Base-by-base conservation (phyloP, 2,329 filamentous ascomycete species). In the Phialophora macrospora region DNA sequence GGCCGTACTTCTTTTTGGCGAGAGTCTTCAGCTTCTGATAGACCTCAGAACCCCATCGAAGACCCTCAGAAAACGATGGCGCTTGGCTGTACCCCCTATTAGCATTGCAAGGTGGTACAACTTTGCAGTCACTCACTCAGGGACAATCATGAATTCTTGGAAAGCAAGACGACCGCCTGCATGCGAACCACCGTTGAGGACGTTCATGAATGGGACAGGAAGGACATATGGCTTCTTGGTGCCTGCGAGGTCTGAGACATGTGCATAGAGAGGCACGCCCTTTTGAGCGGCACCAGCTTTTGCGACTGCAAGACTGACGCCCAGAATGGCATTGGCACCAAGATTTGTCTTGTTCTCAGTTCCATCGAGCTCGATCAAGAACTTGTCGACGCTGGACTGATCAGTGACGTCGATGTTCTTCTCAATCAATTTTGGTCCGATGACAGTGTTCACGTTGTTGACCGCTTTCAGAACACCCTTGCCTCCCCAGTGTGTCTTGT, bases 1-100 rank as follows among this genome's bases (percentile, higher is more conserved):
- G 94, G 79, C 95, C 95, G 81, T 99, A 99, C 87, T 92, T 95
- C 91, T 97, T 95, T 91, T 98, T 98, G 80, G 95, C 93, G 69
- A 98, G 88, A 75, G 86, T 77, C 90, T 99, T 99, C 76, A 99
- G 91, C 83, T 91, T 90, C 83, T 98, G 94, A 90, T 99, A 99
- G 76, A 97, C 93, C 84, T 99, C 95, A 75, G 94, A 83, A 81
- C 95, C 95, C 83, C 96, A 92, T 80, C 94, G 93, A 84, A 99
- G 89, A 78, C 90, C 95, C 87, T 99, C 95, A 74, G 89, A 88
- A 88, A 99, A 99, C 70, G 91, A 89, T 68, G 93, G 90, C 73
- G 95, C 95, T 70, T 88, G 85, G 74, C 90, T 92, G 68, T 51
- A 55, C 74, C 71, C 60, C 67, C 55, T 51, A 48, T 62, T 55